Evolutionary conservation across 805 yeast genomes (phyloP).

Genomic region (Kuraishia ogatae): DNA sequence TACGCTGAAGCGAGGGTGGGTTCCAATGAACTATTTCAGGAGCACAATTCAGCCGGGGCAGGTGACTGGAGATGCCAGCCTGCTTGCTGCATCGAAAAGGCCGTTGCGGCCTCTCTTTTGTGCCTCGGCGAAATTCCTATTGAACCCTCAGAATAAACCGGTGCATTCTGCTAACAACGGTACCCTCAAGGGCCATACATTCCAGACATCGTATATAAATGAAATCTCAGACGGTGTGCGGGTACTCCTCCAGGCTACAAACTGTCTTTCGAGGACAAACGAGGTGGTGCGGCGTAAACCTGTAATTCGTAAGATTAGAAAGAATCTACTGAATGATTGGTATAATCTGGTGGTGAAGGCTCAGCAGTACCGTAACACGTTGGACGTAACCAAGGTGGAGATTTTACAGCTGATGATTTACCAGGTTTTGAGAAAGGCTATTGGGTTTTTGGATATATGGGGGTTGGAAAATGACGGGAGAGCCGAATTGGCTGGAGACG

Average conservation of each 20-base stretch:
- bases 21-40: slow-evolving; percentile 73
- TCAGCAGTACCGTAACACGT: slow-evolving; percentile 61
- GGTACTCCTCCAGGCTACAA: slow-evolving; percentile 51
- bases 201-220: slow-evolving; percentile 50
- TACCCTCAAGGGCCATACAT: slow-evolving; percentile 34
- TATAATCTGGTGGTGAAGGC: slow-evolving; percentile 70
- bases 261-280: slow-evolving; percentile 68
- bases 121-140: slow-evolving; percentile 57
- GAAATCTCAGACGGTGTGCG: slow-evolving; percentile 69
- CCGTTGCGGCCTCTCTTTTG: slow-evolving; percentile 49
- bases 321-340: slow-evolving; percentile 72
- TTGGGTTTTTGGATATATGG: slow-evolving; percentile 65
- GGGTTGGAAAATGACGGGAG: slow-evolving; percentile 37
- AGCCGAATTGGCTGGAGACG: slow-evolving; percentile 12
- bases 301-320: slow-evolving; percentile 53
- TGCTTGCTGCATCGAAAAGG: slow-evolving; percentile 31
- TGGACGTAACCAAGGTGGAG: slow-evolving; percentile 48
- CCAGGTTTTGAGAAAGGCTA: slow-evolving; percentile 59
- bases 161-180: slow-evolving; percentile 22
- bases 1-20: slow-evolving; percentile 68
- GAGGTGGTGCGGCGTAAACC: slow-evolving; percentile 59
- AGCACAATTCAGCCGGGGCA: slow-evolving; percentile 17
- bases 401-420: slow-evolving; percentile 54
- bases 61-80: slow-evolving; percentile 13
- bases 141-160: slow-evolving; percentile 50